A percentile compares a stretch with the other conserved stretches of the same genome.
These are phyloP conservation scores for Sporothrix brasiliensis DNA, from an alignment of 2,329 filamentous ascomycete genomes.

Conservation along the genomic window DNA sequence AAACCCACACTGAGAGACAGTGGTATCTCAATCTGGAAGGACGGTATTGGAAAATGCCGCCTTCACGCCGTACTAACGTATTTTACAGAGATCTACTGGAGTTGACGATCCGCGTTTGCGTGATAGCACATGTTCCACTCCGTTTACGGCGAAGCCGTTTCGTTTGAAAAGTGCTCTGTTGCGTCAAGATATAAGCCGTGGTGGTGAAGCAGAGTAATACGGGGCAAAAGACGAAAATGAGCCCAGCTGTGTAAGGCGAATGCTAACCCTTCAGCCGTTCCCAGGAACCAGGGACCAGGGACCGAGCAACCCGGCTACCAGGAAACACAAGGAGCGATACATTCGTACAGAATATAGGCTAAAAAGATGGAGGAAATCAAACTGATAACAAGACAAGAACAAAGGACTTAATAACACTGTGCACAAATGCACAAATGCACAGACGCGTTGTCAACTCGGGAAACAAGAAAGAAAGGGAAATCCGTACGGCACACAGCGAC, in stretches of 20 bases:
- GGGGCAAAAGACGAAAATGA: neutral
- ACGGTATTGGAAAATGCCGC: neutral
- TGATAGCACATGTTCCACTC: neutral
- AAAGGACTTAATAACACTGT: too few species aligned
- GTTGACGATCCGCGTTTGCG: neutral
- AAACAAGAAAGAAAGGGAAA: neutral
- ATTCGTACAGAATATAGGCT: too few species aligned
- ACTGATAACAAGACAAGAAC: neutral
- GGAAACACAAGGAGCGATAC: conserved; percentile 9
- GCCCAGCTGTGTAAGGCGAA: neutral
- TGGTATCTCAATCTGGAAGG: too few species aligned
- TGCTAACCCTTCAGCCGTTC: neutral
- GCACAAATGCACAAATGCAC: neutral
- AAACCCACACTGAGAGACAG: neutral
- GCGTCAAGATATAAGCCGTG: too few species aligned
- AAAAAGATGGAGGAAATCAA: neutral
- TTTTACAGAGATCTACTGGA: neutral
- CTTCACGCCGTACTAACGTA: neutral
- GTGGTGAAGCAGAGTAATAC: neutral
- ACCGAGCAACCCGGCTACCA: conserved; percentile 18
- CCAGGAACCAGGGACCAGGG: conserved; percentile 27
- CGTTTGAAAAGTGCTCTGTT: neutral
- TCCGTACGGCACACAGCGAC: neutral
- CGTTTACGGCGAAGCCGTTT: conserved; percentile 8
- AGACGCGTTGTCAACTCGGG: too few species aligned